Base-by-base conservation (phyloP, 176 grass and related monocot species). In the Aegilops longissima region DNA sequence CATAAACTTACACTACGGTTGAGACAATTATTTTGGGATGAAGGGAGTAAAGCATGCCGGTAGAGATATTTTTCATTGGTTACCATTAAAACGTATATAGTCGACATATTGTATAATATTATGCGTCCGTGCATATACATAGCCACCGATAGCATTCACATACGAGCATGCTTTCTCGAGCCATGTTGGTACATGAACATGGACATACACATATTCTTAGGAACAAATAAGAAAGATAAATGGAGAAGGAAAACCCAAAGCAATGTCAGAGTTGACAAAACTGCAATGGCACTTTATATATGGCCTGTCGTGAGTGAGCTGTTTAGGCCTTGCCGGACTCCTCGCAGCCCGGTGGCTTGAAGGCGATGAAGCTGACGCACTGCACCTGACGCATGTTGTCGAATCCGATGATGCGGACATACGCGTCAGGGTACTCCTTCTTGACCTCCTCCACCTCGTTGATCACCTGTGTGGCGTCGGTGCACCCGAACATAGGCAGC, bases 281-380 rank as follows among this genome's bases (percentile, higher is more conserved):
- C 56, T 3, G 56, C 56, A 59, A 59, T 59, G 56, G 56, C 56
- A 59, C 56, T 59, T 59, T 59, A 59, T 59, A 59, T 59, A 2
- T 21, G 56, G 56, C 56, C 56, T 1, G 3, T 59, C 0, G 56
- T 59, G 3, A 59, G 56, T 59, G 56, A 59, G 56, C 56, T 63
- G 61, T 63, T 63, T 63, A 63, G 9, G 61, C 34, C 2, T n/a
- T 70, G n/a, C 68, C n/a, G 4, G 67, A 61, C 9, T 83, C 34
- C 33, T 73, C 33, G 42, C 16, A 42, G 33, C 67, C 44, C 2
- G 75, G 81, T 58, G 90, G 90, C 87, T 92, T 92, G 87, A 72
- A 92, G 64, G 90, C 90, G 30, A 92, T 86, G 87, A 92, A 92
- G 33, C 86, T 92, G 90, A 89, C 79, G 54, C 79, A 83, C 64